A percentile compares a stretch with the other conserved stretches of the same genome.
phyloP scores from a whole-genome alignment of 1,284 basidiomycete genomes.

The Boletellus deceptivus region DNA sequence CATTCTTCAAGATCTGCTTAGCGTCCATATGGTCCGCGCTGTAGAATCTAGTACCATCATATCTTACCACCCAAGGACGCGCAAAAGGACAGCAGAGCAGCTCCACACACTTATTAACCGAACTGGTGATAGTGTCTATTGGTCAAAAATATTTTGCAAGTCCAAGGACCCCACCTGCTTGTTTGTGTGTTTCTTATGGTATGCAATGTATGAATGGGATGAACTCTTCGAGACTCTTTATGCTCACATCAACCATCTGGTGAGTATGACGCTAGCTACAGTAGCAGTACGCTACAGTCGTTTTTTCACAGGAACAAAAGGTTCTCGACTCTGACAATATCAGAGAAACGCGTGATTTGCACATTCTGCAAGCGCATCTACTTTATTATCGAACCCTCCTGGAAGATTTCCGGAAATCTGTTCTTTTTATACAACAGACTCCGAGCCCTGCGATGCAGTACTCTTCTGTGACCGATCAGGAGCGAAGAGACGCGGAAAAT shows the following conservation, averaged over 20 bases:
- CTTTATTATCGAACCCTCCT: conserved; percentile 52
- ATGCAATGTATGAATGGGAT: conserved; percentile 57
- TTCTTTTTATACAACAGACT: conserved; percentile 45
- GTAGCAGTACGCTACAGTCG: neutral
- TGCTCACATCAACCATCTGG: conserved; percentile 44
- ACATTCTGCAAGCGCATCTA: conserved; percentile 52
- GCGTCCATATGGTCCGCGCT: conserved; percentile 48
- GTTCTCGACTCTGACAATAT: conserved; percentile 41
- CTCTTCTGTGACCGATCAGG: conserved; percentile 13
- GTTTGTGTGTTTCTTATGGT: conserved; percentile 51
- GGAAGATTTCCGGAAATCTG: conserved; percentile 48
- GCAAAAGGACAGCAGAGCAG: conserved; percentile 36
- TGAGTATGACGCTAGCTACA: conserved; percentile 14
- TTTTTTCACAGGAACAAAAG: conserved; percentile 39
- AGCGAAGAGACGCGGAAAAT: conserved; percentile 16
- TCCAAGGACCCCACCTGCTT: conserved; percentile 51
- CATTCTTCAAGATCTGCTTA: conserved; percentile 46
- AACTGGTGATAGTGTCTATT: conserved; percentile 53
- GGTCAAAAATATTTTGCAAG: conserved; percentile 46
- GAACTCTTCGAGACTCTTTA: conserved; percentile 49
- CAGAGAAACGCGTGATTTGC: conserved; percentile 46
- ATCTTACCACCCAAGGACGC: conserved; percentile 41
- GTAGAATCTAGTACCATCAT: conserved; percentile 44
- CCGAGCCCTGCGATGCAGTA: conserved; percentile 42
- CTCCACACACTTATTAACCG: conserved; percentile 42